phyloP scores from a whole-genome alignment of 2,329 filamentous ascomycete species.

The Neocucurbitaria cava region DNA sequence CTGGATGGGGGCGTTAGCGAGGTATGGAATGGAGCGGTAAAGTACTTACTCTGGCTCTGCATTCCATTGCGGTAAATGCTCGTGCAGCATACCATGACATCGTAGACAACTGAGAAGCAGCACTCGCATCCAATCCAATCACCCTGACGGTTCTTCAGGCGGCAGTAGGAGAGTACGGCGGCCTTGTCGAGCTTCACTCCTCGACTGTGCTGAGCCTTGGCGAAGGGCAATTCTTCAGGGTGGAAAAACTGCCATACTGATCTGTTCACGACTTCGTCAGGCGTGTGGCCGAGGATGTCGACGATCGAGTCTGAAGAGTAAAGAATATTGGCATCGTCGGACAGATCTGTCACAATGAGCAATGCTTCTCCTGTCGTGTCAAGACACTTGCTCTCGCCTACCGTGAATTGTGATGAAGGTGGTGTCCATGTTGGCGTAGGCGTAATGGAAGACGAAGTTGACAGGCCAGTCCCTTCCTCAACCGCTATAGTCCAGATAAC shows the following conservation, averaged over 20 bases:
- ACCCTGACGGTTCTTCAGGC: constrained; percentile 71
- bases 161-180: constrained; percentile 81
- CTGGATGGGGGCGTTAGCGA: constrained; percentile 55
- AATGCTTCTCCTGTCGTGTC: constrained; percentile 5
- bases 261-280: constrained; percentile 75
- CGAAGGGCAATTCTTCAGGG: constrained; percentile 78
- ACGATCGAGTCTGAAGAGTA: constrained; percentile 84
- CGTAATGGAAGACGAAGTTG: background rate
- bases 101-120: constrained; percentile 87
- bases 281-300: constrained; percentile 81
- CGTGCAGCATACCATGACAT: constrained; percentile 84
- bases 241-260: constrained; percentile 90
- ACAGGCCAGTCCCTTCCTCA: constrained; percentile 13
- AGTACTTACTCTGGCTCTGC: constrained; percentile 74
- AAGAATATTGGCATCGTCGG: constrained; percentile 76
- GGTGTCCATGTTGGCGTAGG: constrained; percentile 63
- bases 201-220: constrained; percentile 73
- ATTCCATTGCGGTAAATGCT: constrained; percentile 75
- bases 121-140: constrained; percentile 83
- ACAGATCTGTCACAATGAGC: constrained; percentile 65
- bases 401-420: constrained; percentile 93
- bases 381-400: constrained; percentile 51
- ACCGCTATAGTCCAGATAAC: constrained; percentile 31
- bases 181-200: constrained; percentile 83
- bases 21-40: background rate